Percentiles rank a stretch among this genome's conserved stretches.
phyloP scores from a whole-genome alignment of 73 alveolate species.

The Breviolum minutum region DNA sequence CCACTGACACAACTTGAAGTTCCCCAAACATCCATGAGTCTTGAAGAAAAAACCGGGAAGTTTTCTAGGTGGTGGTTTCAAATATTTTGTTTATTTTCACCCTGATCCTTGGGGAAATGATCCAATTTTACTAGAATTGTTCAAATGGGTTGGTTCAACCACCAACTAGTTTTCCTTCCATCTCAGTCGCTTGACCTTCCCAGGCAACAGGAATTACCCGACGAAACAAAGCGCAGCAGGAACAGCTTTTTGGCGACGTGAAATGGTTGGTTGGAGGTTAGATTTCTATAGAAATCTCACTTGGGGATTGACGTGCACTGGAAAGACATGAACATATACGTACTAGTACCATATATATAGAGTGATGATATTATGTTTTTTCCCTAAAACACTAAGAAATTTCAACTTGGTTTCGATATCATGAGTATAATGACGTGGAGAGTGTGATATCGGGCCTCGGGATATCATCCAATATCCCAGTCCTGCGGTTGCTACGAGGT shows the following conservation, averaged over 20 bases:
- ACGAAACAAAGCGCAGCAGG: constrained; percentile 26
- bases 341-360: neutral
- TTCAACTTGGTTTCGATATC: neutral
- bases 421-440: neutral
- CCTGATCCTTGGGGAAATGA: neutral
- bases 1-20: too few species aligned
- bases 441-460: too few species aligned
- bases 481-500: neutral
- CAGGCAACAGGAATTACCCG: neutral
- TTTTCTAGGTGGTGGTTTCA: neutral
- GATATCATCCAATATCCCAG: neutral
- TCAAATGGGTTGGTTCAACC: neutral
- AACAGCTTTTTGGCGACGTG: neutral
- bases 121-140: neutral
- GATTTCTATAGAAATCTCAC: neutral
- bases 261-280: neutral
- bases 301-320: neutral
- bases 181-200: too few species aligned
- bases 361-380: neutral
- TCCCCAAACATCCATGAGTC: too few species aligned
- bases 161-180: too few species aligned
- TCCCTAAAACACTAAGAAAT: neutral
- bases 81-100: too few species aligned
- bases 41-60: neutral
- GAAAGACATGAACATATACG: neutral